Evolutionary conservation across 495 filamentous ascomycete genomes (phyloP).

Genomic region (Penicillium angulare): DNA sequence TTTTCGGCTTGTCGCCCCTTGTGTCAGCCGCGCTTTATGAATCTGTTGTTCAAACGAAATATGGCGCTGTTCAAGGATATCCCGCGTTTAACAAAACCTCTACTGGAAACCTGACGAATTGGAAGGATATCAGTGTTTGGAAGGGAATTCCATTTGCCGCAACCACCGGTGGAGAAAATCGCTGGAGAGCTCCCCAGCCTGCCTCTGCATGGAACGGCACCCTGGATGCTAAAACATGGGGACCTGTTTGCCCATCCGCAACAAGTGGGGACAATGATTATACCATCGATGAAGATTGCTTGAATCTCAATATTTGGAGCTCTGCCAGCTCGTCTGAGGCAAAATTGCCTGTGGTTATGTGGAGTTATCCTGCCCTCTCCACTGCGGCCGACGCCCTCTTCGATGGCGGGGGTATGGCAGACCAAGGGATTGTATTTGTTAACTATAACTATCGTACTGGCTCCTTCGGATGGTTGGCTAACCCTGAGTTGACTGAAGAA

Average conservation of each 20-base stretch:
- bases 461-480: neutral
- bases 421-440: constrained; percentile 52
- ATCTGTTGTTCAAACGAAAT: neutral
- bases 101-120: constrained; percentile 1
- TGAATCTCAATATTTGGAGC: neutral
- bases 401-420: neutral
- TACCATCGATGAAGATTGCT: neutral
- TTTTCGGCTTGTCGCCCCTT: too few relatives aligned
- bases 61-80: neutral
- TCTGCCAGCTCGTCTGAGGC: neutral
- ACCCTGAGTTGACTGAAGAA: neutral
- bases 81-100: neutral
- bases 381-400: constrained; percentile 2
- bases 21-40: neutral
- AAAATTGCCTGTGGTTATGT: neutral
- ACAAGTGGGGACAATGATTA: neutral
- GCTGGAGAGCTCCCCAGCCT: neutral
- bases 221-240: neutral
- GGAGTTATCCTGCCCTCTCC: neutral
- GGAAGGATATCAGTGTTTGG: constrained; percentile 1
- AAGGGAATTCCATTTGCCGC: neutral
- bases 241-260: neutral
- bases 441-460: constrained; percentile 65
- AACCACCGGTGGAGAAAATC: neutral
- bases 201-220: neutral